Evolutionary conservation across 2,329 filamentous ascomycete genomes (phyloP).

Genomic region (Aspergillus sp.): DNA sequence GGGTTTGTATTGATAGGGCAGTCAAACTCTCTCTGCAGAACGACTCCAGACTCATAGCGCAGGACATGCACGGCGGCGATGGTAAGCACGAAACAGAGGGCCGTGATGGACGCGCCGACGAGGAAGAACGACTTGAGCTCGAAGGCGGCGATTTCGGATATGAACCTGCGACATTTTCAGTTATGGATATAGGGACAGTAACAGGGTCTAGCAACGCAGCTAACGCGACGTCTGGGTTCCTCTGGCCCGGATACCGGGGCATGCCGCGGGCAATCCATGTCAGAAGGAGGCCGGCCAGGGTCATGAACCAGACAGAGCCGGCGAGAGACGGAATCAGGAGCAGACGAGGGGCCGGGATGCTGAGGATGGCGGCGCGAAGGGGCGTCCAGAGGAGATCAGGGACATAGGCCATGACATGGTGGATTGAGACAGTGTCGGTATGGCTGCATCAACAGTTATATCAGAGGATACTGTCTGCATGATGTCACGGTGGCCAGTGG

Average conservation of each 20-base stretch:
- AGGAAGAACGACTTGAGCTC: slow-evolving; percentile 15
- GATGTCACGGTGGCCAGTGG: no score
- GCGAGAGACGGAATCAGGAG: slow-evolving; percentile 11
- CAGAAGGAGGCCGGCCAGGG: slow-evolving; percentile 10
- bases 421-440: no score
- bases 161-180: slow-evolving; percentile 7
- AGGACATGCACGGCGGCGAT: slow-evolving; percentile 14
- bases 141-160: slow-evolving; percentile 15
- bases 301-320: slow-evolving; percentile 13
- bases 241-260: slow-evolving; percentile 12
- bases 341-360: slow-evolving; percentile 13
- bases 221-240: slow-evolving; percentile 10
- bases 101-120: slow-evolving; percentile 12
- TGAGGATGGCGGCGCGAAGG: slow-evolving; percentile 12
- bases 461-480: no score
- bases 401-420: no score
- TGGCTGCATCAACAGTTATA: no score
- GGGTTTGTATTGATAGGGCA: no score
- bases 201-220: background rate
- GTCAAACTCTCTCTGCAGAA: no score
- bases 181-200: background rate
- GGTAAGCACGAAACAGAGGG: slow-evolving; percentile 11
- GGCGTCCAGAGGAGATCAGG: slow-evolving; percentile 10
- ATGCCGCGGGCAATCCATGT: slow-evolving; percentile 13
- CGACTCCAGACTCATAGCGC: slow-evolving; percentile 14